Evolutionary conservation across 2,329 filamentous ascomycete genomes (phyloP), one percentile per base, ranked within the genome.

Genomic region (Penicillium thymicola): DNA sequence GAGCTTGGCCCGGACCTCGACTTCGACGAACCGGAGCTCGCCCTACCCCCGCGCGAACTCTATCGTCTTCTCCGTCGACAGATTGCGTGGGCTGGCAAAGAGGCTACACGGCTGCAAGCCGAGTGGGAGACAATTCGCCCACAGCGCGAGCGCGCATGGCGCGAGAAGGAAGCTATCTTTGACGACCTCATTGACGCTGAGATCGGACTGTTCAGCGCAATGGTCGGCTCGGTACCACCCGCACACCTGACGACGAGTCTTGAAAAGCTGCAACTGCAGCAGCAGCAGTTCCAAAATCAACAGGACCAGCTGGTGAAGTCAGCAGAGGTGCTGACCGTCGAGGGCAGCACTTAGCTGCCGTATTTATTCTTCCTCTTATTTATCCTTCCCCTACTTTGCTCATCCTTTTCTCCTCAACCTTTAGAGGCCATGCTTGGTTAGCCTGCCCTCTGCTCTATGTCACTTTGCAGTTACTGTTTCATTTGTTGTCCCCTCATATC

Each of bases 1-100:
- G 76, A 78, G 28, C 72, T 76, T 41, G 72, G 68, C 13, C 65
- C 71, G 0, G 75, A 76, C 40, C 70, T 76, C 18, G 74, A 70
- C 14, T 76, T 78, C 62, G 77, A 78, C 51, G 71, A 73, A 11
- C 71, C 75, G 44, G 78, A 81, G 58, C 70, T 78, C 16, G 59
- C 67, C 16, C 70, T 80, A 43, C 70, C 67, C 34, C 72, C 76
- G 2, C 72, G 70, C 14, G 72, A 79, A 44, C 71, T 79, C 25
- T 79, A 75, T 59, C 71, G 76, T 30, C 65, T 80, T 4, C 70
- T 80, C 11, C 76, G 77, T 34, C 72, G 78, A 21, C 78, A 80
- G 61, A 73, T 81, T 21, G 68, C 73, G 54, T 80, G 78, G 78
- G 77, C 78, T 1, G 74, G 78, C 59, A 69, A 78, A 41, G 78